Percentiles rank a stretch among this genome's conserved stretches.
Conservation (phyloP, 495 filamentous ascomycete genomes). For the Monascus purpureus region DNA sequence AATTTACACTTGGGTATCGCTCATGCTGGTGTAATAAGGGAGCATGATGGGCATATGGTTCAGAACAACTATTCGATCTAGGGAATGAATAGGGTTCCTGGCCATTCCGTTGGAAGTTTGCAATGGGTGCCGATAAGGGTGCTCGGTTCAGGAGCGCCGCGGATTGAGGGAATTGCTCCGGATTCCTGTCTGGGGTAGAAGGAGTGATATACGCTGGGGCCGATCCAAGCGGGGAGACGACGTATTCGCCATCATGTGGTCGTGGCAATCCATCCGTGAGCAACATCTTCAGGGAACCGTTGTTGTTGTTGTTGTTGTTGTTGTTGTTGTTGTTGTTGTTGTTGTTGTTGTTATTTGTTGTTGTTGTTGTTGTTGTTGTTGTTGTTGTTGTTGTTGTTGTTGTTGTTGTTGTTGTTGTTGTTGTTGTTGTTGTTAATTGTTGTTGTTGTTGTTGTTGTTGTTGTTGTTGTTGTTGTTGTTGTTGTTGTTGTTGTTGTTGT, state of each 20-base stretch:
- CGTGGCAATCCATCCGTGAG: constrained; percentile 25
- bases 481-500: no score
- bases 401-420: no score
- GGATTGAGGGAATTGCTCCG: constrained; percentile 14
- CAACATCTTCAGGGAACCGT: constrained; percentile 14
- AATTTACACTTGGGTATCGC: constrained; percentile 17
- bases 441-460: no score
- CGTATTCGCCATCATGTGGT: constrained; percentile 28
- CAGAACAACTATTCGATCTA: constrained; percentile 31
- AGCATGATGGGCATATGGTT: constrained; percentile 14
- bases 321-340: no score
- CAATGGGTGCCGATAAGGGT: constrained; percentile 14
- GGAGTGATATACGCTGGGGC: constrained; percentile 26
- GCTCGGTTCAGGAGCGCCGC: constrained; percentile 17
- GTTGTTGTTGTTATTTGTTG: no score
- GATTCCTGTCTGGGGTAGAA: constrained; percentile 12
- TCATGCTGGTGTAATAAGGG: constrained; percentile 19
- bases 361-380: no score
- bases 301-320: no score
- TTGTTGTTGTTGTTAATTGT: no score
- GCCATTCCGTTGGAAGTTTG: constrained; percentile 20
- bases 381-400: no score
- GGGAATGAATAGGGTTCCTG: constrained; percentile 21
- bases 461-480: no score
- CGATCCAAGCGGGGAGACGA: constrained; percentile 31